Conservation (phyloP, 176 grass and related monocot species). For the Oryza officinalis region DNA sequence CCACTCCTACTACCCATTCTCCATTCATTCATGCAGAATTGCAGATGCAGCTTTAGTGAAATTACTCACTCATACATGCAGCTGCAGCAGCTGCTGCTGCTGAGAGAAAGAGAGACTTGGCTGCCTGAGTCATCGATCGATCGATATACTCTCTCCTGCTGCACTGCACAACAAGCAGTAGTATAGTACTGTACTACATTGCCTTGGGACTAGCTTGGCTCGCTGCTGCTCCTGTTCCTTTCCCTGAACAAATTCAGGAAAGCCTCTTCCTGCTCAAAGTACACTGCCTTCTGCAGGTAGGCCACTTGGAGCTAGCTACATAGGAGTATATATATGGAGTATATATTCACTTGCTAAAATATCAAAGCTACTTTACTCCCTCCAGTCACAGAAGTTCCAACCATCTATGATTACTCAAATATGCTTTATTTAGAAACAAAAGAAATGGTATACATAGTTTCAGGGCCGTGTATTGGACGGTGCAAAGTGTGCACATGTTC, state of each 20-base stretch:
- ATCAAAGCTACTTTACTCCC: too few species aligned
- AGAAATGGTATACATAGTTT: too few species aligned
- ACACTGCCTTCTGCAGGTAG: slow-evolving; percentile 31
- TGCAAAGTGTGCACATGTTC: too few species aligned
- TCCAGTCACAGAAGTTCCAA: too few species aligned
- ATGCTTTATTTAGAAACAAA: too few species aligned
- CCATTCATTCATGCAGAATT: not conserved
- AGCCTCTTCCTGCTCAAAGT: slow-evolving; percentile 5
- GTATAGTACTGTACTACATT: not conserved
- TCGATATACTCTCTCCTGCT: not conserved
- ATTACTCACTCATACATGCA: slow-evolving; percentile 19
- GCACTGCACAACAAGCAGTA: not conserved
- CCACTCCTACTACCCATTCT: not conserved
- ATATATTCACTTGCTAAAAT: too few species aligned
- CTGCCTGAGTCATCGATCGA: not conserved
- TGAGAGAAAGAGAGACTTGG: too few species aligned
- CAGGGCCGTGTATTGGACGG: too few species aligned
- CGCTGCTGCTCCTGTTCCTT: not conserved
- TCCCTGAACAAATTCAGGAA: slow-evolving; percentile 16
- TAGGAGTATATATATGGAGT: too few species aligned
- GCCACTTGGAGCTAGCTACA: not conserved
- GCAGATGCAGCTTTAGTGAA: too few species aligned
- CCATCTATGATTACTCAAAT: too few species aligned
- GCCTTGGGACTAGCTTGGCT: slow-evolving; percentile 28
- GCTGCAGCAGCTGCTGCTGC: not conserved